A percentile compares a stretch with the other conserved stretches of the same genome.
Conservation (phyloP, 2,329 filamentous ascomycete genomes). For the Stemphylium vesicarium region DNA sequence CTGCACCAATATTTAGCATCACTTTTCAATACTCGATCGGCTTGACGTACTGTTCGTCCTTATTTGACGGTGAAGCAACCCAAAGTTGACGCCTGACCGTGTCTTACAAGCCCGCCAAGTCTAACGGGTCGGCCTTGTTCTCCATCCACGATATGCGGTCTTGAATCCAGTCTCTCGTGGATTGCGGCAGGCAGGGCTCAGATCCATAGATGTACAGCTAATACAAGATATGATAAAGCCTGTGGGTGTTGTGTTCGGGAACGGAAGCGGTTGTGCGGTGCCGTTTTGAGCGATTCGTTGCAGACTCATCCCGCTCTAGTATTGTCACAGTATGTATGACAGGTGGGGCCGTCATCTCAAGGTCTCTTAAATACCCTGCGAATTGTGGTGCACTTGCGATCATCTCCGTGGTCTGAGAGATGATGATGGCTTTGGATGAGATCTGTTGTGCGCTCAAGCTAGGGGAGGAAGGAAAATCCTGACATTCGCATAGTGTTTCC, state of each 20-base stretch:
- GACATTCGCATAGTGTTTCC: slow-evolving; percentile 27
- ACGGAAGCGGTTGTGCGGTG: not conserved
- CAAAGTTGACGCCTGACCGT: too few species aligned
- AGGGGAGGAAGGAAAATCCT: not conserved
- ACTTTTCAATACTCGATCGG: too few species aligned
- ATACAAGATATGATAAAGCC: slow-evolving; percentile 29
- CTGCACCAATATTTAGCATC: too few species aligned
- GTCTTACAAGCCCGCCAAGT: too few species aligned
- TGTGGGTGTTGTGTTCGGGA: slow-evolving; percentile 5
- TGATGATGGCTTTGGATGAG: slow-evolving; percentile 19
- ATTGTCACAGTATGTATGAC: not conserved
- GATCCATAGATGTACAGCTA: slow-evolving; percentile 24
- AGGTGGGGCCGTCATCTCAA: not conserved
- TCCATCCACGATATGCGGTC: slow-evolving; percentile 11
- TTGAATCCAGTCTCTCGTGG: slow-evolving; percentile 24
- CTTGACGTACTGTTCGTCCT: too few species aligned
- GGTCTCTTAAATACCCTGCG: slow-evolving; percentile 21
- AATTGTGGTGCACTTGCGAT: slow-evolving; percentile 35
- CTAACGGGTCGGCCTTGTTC: too few species aligned
- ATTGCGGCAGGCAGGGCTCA: slow-evolving; percentile 16
- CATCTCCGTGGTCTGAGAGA: slow-evolving; percentile 26
- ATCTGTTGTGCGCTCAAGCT: slow-evolving; percentile 8
- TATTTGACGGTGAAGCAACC: too few species aligned
- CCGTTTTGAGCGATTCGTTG: not conserved
- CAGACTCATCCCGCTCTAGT: not conserved